Evolutionary conservation across 2,329 filamentous ascomycete genomes (phyloP).

Genomic region (Botryotinia narcissicola): DNA sequence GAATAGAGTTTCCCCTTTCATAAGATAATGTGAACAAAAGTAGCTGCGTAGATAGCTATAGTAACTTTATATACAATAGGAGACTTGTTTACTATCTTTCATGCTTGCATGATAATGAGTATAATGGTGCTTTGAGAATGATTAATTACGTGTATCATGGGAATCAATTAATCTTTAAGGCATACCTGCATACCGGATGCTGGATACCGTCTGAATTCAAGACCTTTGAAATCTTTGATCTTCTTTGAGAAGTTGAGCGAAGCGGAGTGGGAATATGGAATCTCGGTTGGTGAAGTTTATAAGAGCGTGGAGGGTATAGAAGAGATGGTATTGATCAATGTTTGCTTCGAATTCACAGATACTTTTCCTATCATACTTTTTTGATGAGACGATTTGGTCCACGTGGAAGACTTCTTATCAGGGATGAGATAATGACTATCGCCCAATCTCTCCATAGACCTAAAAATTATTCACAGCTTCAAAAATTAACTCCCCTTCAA

Average conservation of each 20-base stretch:
- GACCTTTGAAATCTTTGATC: not conserved
- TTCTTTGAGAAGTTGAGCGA: not conserved
- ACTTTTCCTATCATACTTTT: not conserved
- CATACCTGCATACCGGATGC: not conserved
- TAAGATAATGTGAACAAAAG: not conserved
- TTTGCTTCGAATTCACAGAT: not conserved
- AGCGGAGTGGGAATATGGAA: not conserved
- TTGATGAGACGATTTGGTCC: not conserved
- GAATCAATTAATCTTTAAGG: not conserved
- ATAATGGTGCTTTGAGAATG: too few relatives aligned
- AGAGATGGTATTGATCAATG: not conserved
- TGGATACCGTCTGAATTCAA: not conserved
- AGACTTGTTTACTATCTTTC: not conserved
- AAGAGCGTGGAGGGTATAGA: not conserved
- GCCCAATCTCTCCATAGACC: not conserved
- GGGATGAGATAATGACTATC: not conserved
- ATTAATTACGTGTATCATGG: too few relatives aligned
- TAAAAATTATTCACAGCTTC: not conserved
- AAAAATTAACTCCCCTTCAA: constrained; percentile 28
- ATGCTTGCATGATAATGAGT: not conserved
- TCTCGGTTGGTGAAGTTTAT: not conserved
- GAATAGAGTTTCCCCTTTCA: not conserved
- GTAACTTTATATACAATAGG: not conserved
- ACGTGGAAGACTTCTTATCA: not conserved
- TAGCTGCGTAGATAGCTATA: not conserved